A percentile compares a stretch with the other conserved stretches of the same genome.
phyloP scores from a whole-genome alignment of 768 basidiomycete species.

The Termitomyces sp. region DNA sequence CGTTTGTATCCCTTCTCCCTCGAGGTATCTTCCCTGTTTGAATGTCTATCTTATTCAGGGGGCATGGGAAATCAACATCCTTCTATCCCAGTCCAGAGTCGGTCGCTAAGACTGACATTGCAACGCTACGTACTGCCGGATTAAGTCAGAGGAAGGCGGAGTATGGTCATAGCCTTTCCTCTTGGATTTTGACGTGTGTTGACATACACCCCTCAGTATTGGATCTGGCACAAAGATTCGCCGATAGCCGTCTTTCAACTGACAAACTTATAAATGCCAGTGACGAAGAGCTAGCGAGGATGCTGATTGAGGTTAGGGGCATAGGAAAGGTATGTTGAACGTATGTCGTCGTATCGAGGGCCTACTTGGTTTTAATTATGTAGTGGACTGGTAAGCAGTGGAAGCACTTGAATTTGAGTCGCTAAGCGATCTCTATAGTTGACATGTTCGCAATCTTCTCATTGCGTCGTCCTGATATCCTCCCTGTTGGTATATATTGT shows the following conservation, averaged over 20 bases:
- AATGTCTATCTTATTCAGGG: conserved; percentile 10
- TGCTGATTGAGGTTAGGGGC: conserved; percentile 73
- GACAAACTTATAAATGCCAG: conserved; percentile 61
- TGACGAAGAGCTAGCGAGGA: conserved; percentile 71
- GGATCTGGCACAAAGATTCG: conserved; percentile 75
- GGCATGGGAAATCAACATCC: conserved; percentile 17
- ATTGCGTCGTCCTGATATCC: conserved; percentile 74
- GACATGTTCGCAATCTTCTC: conserved; percentile 94
- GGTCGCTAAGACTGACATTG: conserved; percentile 55
- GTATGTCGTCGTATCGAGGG: neutral
- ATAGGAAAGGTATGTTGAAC: conserved; percentile 58
- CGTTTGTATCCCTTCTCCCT: conserved; percentile 23
- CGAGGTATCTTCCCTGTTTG: conserved; percentile 2
- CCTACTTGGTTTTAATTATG: conserved; percentile 1
- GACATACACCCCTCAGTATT: conserved; percentile 40
- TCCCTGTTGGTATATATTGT: conserved; percentile 34
- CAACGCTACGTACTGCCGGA: conserved; percentile 64
- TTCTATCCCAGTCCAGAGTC: conserved; percentile 70
- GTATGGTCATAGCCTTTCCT: conserved; percentile 53
- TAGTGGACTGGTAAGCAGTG: conserved; percentile 57
- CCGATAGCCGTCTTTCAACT: conserved; percentile 73
- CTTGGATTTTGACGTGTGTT: neutral
- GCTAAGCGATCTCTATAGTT: conserved; percentile 33
- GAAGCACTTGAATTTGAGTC: neutral
- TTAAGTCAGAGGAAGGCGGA: conserved; percentile 84